phyloP scores from a whole-genome alignment of 2,329 filamentous ascomycete species.

The Colletotrichum lupini region DNA sequence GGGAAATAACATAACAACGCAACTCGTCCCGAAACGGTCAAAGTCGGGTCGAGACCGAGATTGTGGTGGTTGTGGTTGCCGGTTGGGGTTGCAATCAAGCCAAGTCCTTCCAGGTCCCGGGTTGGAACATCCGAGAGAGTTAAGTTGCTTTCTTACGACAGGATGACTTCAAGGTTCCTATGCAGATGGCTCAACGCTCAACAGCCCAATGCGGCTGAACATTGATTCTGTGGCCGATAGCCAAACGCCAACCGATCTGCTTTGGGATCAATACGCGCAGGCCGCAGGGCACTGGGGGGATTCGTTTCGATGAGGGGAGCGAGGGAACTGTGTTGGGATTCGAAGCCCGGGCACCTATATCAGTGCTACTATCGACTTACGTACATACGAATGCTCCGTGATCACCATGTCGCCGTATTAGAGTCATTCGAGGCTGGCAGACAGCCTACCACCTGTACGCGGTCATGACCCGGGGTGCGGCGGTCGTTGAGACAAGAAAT shows the following conservation, averaged over 20 bases:
- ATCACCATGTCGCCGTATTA: neutral
- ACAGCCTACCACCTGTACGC: neutral
- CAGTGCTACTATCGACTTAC: neutral
- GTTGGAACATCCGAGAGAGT: slow-evolving; percentile 20
- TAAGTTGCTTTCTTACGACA: slow-evolving; percentile 1
- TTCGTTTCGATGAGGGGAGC: neutral
- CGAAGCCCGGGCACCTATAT: neutral
- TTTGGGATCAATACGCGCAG: neutral
- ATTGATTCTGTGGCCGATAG: neutral
- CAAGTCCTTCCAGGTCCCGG: slow-evolving; percentile 17
- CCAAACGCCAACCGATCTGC: neutral
- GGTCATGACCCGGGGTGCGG: too few species aligned
- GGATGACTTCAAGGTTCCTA: slow-evolving; percentile 19
- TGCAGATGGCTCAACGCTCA: slow-evolving; percentile 5
- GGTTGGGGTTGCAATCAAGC: slow-evolving; percentile 5
- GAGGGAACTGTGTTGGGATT: neutral
- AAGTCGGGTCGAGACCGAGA: slow-evolving; percentile 1
- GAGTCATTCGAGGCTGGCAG: neutral
- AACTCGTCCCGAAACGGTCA: neutral
- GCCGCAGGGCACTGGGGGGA: neutral
- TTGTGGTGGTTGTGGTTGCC: neutral
- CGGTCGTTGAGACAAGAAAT: neutral
- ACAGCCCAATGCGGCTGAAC: neutral
- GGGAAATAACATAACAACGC: neutral
- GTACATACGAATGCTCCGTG: neutral